phyloP scores from a whole-genome alignment of 2,329 filamentous ascomycete species.

The Hymenoscyphus fructigenus region DNA sequence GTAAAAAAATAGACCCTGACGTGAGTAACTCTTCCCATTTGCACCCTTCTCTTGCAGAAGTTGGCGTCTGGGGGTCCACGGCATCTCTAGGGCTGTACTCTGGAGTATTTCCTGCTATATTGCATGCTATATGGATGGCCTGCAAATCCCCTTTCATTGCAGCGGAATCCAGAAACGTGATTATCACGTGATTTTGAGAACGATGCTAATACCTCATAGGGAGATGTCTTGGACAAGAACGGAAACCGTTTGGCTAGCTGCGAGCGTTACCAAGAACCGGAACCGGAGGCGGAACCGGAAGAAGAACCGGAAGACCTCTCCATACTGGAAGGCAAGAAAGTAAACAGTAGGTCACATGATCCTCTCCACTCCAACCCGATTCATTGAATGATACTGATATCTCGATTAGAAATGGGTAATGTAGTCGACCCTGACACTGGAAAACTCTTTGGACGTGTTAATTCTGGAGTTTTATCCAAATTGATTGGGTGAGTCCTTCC shows the following conservation, averaged over 20 bases:
- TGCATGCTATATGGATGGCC: too few relatives aligned
- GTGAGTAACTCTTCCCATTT: too few relatives aligned
- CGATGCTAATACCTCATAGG: conserved; percentile 37
- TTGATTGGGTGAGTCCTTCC: conserved; percentile 63
- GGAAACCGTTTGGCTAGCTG: conserved; percentile 50
- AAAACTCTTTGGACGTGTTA: conserved; percentile 58
- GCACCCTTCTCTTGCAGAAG: too few relatives aligned
- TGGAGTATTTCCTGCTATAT: too few relatives aligned
- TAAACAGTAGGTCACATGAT: conserved; percentile 45
- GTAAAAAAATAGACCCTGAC: conserved; percentile 74
- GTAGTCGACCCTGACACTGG: conserved; percentile 51
- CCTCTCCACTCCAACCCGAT: background rate
- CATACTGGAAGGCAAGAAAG: conserved; percentile 51
- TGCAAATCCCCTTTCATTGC: too few relatives aligned
- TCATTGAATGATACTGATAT: background rate
- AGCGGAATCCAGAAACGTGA: too few relatives aligned
- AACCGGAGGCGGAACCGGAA: conserved; percentile 34
- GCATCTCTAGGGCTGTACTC: too few relatives aligned
- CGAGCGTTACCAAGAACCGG: conserved; percentile 33
- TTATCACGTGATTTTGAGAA: too few relatives aligned
- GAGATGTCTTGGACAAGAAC: conserved; percentile 78
- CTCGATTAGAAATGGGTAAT: conserved; percentile 50
- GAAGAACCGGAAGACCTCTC: conserved; percentile 44
- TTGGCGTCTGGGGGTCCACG: too few relatives aligned
- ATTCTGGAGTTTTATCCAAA: conserved; percentile 62